Evolutionary conservation across 257 asterid genomes (phyloP).

Genomic region (Euphrasia confusa): DNA sequence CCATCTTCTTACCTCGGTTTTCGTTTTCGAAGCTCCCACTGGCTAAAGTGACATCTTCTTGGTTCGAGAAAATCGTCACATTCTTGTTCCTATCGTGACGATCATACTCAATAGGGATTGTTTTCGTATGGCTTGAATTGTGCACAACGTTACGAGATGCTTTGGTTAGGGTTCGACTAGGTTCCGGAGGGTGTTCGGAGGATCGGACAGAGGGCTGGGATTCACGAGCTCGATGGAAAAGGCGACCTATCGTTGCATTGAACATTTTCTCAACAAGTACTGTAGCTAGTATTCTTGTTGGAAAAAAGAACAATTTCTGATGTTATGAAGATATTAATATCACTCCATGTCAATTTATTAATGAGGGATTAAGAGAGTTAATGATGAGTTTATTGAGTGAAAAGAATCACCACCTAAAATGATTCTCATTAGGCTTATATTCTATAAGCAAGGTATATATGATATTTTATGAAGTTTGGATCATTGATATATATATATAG

Average conservation of each 20-base stretch:
- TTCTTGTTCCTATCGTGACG: background rate
- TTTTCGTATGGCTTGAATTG: background rate
- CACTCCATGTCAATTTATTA: conserved; percentile 14
- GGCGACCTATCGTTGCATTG: conserved; percentile 7
- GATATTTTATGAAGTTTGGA: background rate
- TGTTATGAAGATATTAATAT: conserved; percentile 1
- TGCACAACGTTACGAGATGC: background rate
- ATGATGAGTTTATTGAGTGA: conserved; percentile 15
- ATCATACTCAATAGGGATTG: background rate
- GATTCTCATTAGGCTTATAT: conserved; percentile 13
- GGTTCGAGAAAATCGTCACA: background rate
- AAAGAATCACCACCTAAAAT: conserved; percentile 16
- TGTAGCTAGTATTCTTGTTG: conserved; percentile 2
- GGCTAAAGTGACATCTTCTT: background rate
- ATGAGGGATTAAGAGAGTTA: conserved; percentile 13
- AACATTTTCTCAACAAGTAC: conserved; percentile 13
- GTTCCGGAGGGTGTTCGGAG: background rate
- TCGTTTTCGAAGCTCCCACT: background rate
- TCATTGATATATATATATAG: background rate
- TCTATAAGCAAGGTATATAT: background rate
- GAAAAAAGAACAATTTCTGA: background rate
- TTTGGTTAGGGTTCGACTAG: background rate
- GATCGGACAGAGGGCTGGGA: background rate
- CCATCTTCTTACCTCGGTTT: conserved; percentile 8
- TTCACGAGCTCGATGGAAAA: background rate